These are phyloP conservation scores for Boletus fagicola DNA, from an alignment of 768 basidiomycete genomes.

Conservation along the genomic window DNA sequence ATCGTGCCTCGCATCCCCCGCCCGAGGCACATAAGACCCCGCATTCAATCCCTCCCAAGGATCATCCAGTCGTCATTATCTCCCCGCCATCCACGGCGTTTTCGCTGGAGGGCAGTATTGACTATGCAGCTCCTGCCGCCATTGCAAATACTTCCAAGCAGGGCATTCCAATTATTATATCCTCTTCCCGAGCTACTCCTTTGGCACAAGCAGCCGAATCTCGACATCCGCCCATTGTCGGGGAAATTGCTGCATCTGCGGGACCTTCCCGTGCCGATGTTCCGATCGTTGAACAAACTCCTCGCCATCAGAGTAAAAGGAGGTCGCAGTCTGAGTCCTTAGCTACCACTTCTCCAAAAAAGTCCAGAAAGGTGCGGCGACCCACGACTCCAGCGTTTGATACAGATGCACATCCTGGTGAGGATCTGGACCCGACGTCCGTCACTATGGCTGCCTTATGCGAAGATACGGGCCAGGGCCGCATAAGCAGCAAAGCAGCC, in stretches of 20 bases:
- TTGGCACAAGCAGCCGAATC: conserved; percentile 1
- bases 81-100: conserved; percentile 5
- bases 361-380: conserved; percentile 37
- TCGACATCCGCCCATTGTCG: background rate
- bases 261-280: conserved; percentile 20
- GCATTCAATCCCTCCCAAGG: background rate
- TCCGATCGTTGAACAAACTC: conserved; percentile 7
- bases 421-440: conserved; percentile 77
- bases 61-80: background rate
- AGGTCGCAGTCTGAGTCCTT: conserved; percentile 18
- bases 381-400: conserved; percentile 58
- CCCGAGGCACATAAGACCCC: conserved; percentile 5
- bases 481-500: conserved; percentile 73
- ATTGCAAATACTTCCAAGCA: conserved; percentile 4
- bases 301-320: conserved; percentile 17
- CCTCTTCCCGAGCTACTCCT: conserved; percentile 19
- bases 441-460: conserved; percentile 83
- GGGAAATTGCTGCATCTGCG: background rate
- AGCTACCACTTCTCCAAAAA: conserved; percentile 29
- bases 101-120: conserved; percentile 4
- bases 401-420: conserved; percentile 62
- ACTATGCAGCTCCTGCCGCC: conserved; percentile 1
- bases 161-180: conserved; percentile 18
- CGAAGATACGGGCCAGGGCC: conserved; percentile 73
- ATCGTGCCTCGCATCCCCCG: conserved; percentile 6